A percentile compares a stretch with the other conserved stretches of the same genome.
Conservation (phyloP, 148 eudicot species). For the Cornus controversa region DNA sequence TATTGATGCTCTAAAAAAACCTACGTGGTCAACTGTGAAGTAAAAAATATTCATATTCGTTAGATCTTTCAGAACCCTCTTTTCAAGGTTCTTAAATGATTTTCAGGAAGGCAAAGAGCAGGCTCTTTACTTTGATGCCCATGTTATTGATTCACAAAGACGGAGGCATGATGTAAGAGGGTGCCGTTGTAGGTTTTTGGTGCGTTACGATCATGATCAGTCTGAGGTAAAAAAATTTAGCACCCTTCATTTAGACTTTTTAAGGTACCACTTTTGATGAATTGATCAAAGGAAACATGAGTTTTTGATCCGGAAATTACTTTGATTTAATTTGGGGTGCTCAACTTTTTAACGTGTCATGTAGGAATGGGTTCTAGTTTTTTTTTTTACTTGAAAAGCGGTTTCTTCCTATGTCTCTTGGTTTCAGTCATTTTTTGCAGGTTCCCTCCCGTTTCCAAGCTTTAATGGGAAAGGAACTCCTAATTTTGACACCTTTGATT, state of each 20-base stretch:
- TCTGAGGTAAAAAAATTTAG: conserved; percentile 61
- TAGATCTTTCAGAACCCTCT: background rate
- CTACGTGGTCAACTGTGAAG: background rate
- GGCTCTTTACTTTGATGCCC: conserved; percentile 98
- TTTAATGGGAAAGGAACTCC: background rate
- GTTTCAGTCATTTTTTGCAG: background rate
- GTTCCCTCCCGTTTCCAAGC: background rate
- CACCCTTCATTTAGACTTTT: background rate
- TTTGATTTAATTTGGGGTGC: too few relatives aligned
- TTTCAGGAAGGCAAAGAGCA: conserved; percentile 98
- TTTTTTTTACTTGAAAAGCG: background rate
- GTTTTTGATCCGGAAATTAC: too few relatives aligned
- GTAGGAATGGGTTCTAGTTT: background rate
- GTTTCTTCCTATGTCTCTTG: background rate
- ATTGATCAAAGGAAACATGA: too few relatives aligned
- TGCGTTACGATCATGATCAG: conserved; percentile 96
- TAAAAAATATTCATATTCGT: background rate
- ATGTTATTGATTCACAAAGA: conserved; percentile 91
- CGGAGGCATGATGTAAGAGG: conserved; percentile 96
- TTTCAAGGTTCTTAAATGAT: conserved; percentile 11
- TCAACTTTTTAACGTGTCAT: too few relatives aligned
- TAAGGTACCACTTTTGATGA: background rate
- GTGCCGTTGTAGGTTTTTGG: conserved; percentile 95
- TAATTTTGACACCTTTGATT: background rate
- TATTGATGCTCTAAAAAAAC: background rate